Evolutionary conservation across 495 filamentous ascomycete species (phyloP), one percentile per base, ranked within the genome.

Genomic region (Neurospora pannonica): DNA sequence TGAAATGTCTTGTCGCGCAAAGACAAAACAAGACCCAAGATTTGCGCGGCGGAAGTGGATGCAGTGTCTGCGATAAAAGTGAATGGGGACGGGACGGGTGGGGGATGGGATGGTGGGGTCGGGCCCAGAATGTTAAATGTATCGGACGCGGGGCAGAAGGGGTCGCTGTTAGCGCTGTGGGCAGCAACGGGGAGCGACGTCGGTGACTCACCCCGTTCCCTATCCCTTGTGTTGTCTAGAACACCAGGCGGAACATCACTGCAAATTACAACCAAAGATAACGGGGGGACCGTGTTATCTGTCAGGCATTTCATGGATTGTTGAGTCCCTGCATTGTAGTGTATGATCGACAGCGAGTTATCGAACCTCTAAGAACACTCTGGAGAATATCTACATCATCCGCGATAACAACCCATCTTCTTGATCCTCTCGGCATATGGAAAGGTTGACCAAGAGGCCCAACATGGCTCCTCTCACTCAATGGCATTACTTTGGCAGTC

Each of bases 61-160:
- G 48, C 31, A 36, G 40, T 21, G 72, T 39, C 34, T 40, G 71
- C 72, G 74, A 73, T 73, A 60, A 72, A 71, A 38, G 67, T 38
- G 9, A 46, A 73, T 17, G 40, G 31, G 72, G 71, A 54, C 72
- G 43, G 54, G 75, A 28, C 67, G 76, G 75, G 40, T 31, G 21
- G 34, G 42, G 54, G 69, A 28, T 34, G n/a, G 36, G 71, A 43
- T 77, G 73, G 77, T 72, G 77, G 75, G 74, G 76, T 78, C 24
- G 21, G 48, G 48, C 48, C 48, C 21, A 60, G 31, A 28, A 48
- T 28, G 48, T 60, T 28, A 28, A 60, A 15, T 13, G 46, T 54
- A 54, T 54, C 46, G 72, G 72, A 77, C 76, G 79, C 78, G 79
- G 79, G 79, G 79, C 74, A 78, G 71, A 75, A 74, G 48, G 76